Base-by-base conservation (phyloP, 1,139 yeast genomes). In the Pichia sp. region DNA sequence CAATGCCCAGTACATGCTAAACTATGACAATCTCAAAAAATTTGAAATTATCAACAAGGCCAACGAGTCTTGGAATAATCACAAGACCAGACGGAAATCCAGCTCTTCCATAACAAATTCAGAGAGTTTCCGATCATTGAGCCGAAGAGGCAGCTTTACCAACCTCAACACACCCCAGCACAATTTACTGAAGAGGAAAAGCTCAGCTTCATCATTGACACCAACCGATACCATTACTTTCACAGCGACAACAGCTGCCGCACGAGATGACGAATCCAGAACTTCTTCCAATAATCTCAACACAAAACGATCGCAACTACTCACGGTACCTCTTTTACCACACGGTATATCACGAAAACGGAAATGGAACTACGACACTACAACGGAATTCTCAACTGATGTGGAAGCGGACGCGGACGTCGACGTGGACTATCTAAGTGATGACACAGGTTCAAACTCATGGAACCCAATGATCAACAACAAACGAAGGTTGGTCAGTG, bases 31-130 rank as follows among this genome's bases (percentile, higher is more conserved):
- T 32, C 34, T 51, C 30, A 51, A 51, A 26, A 48, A 51, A 34
- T 55, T 50, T 37, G 60, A 58, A 29, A 43, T 59, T 13, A 55
- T 59, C 17, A 53, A 51, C 30, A 50, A 44, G 34, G 59, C 59
- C 5, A 59, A 59, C 38, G 53, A 54, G 35, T 41, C 53, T 1
- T 59, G 63, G 63, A 57, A 48, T 30, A 47, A n/a, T n/a, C n/a
- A 53, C 29, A 46, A 28, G 13, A 15, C 47, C 32, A 39, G 48
- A 23, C 33, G 48, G 9, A 42, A 41, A 16, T 38, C 43, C 12
- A 41, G 40, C 7, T 35, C 40, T 11, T 44, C 47, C 6, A 10
- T 41, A n/a, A 33, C 44, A 7, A 35, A 36, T 27, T 33, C 34
- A 13, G 43, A 37, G 28, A 32, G 37, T 26, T 25, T 32, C 15